Evolutionary conservation across 1,284 basidiomycete species (phyloP).

Genomic region (Fistulinella cinereoalba): DNA sequence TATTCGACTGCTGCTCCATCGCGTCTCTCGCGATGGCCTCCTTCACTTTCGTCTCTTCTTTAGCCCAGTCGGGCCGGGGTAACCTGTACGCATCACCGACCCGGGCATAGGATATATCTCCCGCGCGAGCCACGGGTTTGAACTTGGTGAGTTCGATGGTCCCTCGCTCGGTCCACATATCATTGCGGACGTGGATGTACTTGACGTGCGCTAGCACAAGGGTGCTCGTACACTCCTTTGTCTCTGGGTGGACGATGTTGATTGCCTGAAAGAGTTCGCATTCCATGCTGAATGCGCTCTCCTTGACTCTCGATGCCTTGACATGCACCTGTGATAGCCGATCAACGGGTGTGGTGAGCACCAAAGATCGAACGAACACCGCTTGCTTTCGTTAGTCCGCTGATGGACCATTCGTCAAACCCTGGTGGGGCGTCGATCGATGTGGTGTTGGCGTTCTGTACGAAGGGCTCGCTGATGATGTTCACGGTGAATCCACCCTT

Average conservation of each 20-base stretch:
- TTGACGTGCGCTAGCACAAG: constrained; percentile 59
- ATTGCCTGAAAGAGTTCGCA: constrained; percentile 53
- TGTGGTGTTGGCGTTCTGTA: constrained; percentile 62
- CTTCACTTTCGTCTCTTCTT: constrained; percentile 39
- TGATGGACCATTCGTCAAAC: constrained; percentile 64
- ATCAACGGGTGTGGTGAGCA: neutral
- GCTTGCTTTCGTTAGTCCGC: constrained; percentile 58
- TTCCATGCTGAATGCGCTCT: constrained; percentile 72
- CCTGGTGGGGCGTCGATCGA: constrained; percentile 57
- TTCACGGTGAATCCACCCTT: constrained; percentile 61
- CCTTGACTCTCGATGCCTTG: constrained; percentile 63
- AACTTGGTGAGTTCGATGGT: constrained; percentile 54
- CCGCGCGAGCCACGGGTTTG: constrained; percentile 54
- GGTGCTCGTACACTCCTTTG: constrained; percentile 37
- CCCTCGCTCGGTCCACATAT: constrained; percentile 36
- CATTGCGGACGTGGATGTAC: constrained; percentile 60
- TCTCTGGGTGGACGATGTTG: constrained; percentile 44
- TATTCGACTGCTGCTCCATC: neutral
- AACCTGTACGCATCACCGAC: constrained; percentile 47
- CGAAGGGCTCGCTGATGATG: constrained; percentile 69
- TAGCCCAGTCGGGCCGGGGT: constrained; percentile 47
- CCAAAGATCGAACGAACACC: constrained; percentile 37
- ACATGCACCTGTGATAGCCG: constrained; percentile 41
- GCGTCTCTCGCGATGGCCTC: neutral
- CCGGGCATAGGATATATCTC: constrained; percentile 51